These are phyloP conservation scores for Lanmaoa rubissima DNA, from an alignment of 768 basidiomycete genomes.

Conservation along the genomic window DNA sequence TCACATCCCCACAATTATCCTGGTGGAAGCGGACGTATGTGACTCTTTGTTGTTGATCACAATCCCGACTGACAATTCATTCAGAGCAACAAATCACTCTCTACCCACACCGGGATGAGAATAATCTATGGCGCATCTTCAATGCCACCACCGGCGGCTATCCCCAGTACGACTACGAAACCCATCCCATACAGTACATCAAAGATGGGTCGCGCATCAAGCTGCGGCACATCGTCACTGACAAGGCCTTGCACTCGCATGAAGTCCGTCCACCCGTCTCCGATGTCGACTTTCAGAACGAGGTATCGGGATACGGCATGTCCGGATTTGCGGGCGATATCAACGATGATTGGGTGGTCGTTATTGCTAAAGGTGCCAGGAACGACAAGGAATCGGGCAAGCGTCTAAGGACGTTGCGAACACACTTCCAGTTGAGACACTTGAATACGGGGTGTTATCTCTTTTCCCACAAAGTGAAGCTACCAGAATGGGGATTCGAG, in stretches of 20 bases:
- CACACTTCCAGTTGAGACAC: conserved; percentile 81
- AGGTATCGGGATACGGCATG: conserved; percentile 93
- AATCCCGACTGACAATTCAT: background rate
- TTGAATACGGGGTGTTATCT: conserved; percentile 90
- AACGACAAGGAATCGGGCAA: conserved; percentile 65
- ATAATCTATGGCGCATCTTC: conserved; percentile 87
- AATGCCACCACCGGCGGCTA: conserved; percentile 60
- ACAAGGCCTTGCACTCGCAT: conserved; percentile 91
- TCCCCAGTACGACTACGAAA: conserved; percentile 48
- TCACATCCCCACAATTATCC: conserved; percentile 92
- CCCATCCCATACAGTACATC: conserved; percentile 60
- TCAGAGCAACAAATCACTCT: conserved; percentile 97
- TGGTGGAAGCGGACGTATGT: conserved; percentile 82
- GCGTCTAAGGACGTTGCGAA: conserved; percentile 75
- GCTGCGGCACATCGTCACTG: conserved; percentile 74
- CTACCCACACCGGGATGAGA: conserved; percentile 98
- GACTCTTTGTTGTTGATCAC: background rate
- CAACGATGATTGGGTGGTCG: conserved; percentile 92
- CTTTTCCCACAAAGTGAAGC: conserved; percentile 96
- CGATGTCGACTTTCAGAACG: conserved; percentile 99
- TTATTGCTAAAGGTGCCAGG: conserved; percentile 70
- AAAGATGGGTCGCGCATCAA: conserved; percentile 69
- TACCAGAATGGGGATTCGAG: conserved; percentile 97
- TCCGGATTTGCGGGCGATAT: conserved; percentile 81
- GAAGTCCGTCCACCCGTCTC: conserved; percentile 92